Conservation (phyloP, 1,284 basidiomycete genomes). For the Cutaneotrichosporon cyanovorans region DNA sequence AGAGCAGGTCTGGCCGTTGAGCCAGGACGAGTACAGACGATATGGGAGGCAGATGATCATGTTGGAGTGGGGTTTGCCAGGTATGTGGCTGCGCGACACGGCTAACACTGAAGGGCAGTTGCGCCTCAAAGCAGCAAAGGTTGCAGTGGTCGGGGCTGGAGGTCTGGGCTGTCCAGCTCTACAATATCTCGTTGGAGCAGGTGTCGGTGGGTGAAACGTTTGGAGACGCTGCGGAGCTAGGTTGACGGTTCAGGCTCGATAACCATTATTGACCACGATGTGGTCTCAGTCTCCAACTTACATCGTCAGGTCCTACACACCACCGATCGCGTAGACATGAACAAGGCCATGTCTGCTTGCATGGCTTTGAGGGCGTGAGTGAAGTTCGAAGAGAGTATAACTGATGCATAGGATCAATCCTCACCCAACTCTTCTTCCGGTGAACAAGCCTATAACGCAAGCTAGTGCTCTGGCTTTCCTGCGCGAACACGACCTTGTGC, state of each 20-base stretch:
- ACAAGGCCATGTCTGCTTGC: constrained; percentile 76
- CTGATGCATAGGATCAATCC: constrained; percentile 60
- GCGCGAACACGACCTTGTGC: constrained; percentile 61
- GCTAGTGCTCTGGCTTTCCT: constrained; percentile 60
- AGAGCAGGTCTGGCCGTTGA: constrained; percentile 1
- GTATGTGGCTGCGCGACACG: constrained; percentile 43
- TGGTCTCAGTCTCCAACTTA: constrained; percentile 84
- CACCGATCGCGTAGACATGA: constrained; percentile 67
- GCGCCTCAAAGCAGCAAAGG: constrained; percentile 63
- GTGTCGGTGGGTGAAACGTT: constrained; percentile 60
- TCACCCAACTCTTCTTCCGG: constrained; percentile 52
- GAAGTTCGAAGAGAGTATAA: neutral
- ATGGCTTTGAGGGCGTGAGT: constrained; percentile 57
- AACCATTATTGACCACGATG: constrained; percentile 84
- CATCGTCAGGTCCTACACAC: constrained; percentile 88
- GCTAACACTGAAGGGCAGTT: constrained; percentile 60
- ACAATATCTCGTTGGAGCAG: constrained; percentile 86
- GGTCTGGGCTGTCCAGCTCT: constrained; percentile 93
- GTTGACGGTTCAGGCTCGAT: constrained; percentile 51
- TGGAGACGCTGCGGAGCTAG: neutral
- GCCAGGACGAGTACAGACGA: constrained; percentile 64
- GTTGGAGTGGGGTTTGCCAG: constrained; percentile 75
- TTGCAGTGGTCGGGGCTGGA: constrained; percentile 88
- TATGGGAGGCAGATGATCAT: constrained; percentile 98
- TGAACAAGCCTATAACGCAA: constrained; percentile 53